phyloP scores from a whole-genome alignment of 225 moss, liverwort and hornwort species.

The Takakia lepidozioides region DNA sequence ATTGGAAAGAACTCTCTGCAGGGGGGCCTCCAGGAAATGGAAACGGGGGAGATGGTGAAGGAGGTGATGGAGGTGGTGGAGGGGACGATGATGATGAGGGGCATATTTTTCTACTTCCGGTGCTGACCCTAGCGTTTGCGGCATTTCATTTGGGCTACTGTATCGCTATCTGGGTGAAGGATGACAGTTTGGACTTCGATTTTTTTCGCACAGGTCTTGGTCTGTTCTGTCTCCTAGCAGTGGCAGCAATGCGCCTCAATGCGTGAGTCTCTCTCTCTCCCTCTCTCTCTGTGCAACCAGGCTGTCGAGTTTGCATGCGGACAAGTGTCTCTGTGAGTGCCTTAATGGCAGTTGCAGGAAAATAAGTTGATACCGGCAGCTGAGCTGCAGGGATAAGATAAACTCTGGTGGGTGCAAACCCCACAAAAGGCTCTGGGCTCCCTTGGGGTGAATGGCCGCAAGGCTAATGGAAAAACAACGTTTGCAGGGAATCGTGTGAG shows the following conservation, averaged over 20 bases:
- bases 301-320: no score
- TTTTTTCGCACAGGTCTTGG: conserved; percentile 69
- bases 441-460: no score
- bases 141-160: conserved; percentile 82
- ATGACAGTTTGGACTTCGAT: conserved; percentile 64
- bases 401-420: no score
- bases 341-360: no score
- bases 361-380: background rate
- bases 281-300: background rate
- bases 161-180: conserved; percentile 79
- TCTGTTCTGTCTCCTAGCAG: conserved; percentile 55
- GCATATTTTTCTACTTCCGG: conserved; percentile 65
- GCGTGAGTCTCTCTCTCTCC: conserved; percentile 31
- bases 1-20: no score
- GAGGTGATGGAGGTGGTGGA: conserved; percentile 62
- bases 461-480: no score
- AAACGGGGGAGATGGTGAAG: conserved; percentile 68
- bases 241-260: conserved; percentile 71
- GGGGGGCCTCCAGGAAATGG: conserved; percentile 77
- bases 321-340: no score
- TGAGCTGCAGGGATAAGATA: no score
- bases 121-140: conserved; percentile 69
- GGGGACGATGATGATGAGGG: conserved; percentile 75
- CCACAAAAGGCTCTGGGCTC: no score
- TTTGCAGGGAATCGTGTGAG: no score